A percentile compares a stretch with the other conserved stretches of the same genome.
phyloP scores from a whole-genome alignment of 129 eudicot genomes.

The Erigeron canadensis region DNA sequence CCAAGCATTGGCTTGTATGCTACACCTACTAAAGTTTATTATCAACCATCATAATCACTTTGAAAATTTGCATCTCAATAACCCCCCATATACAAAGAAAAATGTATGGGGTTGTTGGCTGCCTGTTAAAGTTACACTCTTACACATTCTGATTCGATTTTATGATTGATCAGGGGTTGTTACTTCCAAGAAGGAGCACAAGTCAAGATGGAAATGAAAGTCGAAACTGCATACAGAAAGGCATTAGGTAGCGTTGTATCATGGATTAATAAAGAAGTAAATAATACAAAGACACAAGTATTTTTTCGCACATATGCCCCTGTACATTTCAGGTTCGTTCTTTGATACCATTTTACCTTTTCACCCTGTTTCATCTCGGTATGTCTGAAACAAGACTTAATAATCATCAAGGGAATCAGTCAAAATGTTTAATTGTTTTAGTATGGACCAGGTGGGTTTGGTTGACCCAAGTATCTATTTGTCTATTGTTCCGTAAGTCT shows the following conservation, averaged over 20 bases:
- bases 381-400: constrained; percentile 1
- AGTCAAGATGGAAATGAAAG: constrained; percentile 66
- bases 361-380: not conserved
- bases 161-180: constrained; percentile 59
- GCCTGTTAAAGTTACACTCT: not conserved
- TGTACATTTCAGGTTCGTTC: constrained; percentile 84
- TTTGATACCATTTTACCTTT: not conserved
- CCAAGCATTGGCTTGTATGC: too few relatives aligned
- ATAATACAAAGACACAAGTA: constrained; percentile 64
- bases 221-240: constrained; percentile 63
- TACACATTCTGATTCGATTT: not conserved
- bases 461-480: too few relatives aligned
- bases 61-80: not conserved
- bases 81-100: not conserved
- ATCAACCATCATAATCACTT: too few relatives aligned
- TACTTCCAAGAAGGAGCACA: constrained; percentile 84
- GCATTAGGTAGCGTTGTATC: constrained; percentile 58
- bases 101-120: constrained; percentile 4
- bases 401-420: not conserved
- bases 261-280: constrained; percentile 61
- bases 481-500: too few relatives aligned
- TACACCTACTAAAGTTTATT: too few relatives aligned
- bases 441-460: too few relatives aligned
- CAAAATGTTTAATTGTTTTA: not conserved
- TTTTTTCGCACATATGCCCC: constrained; percentile 91